Evolutionary conservation across 2,329 filamentous ascomycete genomes (phyloP), one percentile per base, ranked within the genome.

Genomic region (Paraconiothyrium sp.): DNA sequence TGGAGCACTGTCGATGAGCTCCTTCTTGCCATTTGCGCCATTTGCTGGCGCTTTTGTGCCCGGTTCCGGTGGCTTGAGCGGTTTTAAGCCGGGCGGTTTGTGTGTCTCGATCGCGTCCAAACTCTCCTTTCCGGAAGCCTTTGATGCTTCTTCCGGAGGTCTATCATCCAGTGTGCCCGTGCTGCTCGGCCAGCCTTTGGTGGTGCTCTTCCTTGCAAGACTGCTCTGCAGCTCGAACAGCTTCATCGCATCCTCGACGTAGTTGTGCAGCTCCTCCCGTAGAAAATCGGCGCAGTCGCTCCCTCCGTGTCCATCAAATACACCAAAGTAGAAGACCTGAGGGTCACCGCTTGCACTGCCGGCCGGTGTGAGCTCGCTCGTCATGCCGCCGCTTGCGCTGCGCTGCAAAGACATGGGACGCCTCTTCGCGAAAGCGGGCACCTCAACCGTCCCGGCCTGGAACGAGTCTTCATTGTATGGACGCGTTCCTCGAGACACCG

Each of bases 281-380:
- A 98, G 79, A 70, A 97, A 98, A 20, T 90, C 89, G 62, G 93
- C 93, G 78, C 95, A 98, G 76, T 97, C 92, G 22, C 84, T 86
- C 22, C 95, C 95, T 10, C 95, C 95, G 80, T 99, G 95, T 2
- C 95, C 95, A 78, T 99, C 95, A 73, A 98, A 99, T 1, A 98
- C 89, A 1, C 88, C 94, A 84, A 97, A 99, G 79, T 98, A 99
- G 79, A 99, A 99, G 37, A 98, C 90, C 76, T 98, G 94, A 1
- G 94, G 94, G 74, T 98, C 94, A 2, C 94, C 94, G 65, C 88
- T 91, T 1, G 91, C 88, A 66, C 90, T 91, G 60, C 92, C 91
- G 6, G 92, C 92, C 10, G 84, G 88, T 27, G 86, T 92, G 54
- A 86, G 89, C 78, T 88, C 88, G 64, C 83, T 86, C 27, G 65